Base-by-base conservation (phyloP, 768 basidiomycete genomes). In the Dentipellis fragilis region DNA sequence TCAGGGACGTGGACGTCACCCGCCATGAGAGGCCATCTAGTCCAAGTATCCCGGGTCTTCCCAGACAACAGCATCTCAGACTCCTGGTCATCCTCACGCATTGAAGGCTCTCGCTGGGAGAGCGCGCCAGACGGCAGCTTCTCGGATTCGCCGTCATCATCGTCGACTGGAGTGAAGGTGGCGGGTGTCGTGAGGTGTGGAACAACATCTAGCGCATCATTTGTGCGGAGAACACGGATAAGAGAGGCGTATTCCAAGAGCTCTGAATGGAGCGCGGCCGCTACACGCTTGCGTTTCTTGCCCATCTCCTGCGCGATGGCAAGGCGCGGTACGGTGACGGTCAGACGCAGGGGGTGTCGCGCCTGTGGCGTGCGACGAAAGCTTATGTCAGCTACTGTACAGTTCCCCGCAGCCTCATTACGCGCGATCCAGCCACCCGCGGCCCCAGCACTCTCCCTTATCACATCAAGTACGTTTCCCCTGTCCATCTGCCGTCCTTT, bases 21-120 rank as follows among this genome's bases (percentile, higher is more conserved):
- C 3, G 73, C 61, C 16, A 81, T 75, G 51, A 89, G 75, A 1
- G 89, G 89, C 89, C 89, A 91, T 7, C 81, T 73, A 0, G 87
- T 88, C 87, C 86, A 89, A 0, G 70, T 71, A 61, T 85, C 80
- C 64, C 64, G 67, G 66, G 58, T 47, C 49, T 49, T 59, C 37
- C 10, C 36, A 57, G 37, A 52, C 40, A 37, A 34, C 50, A 60
- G 56, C 19, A n/a, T 45, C 63, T 63, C 61, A 64, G 66, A 61
- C 48, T 42, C 48, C 17, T 19, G 58, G 62, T 65, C 65, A 58
- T 53, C 59, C 35, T 55, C 47, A 46, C 51, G 52, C 49, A 63
- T 36, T 19, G 21, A 40, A 17, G 23, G 17, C 1, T 34, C 17
- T 9, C 9, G 47, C n/a, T 56, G 54, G n/a, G 58, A 51, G 36